Base-by-base conservation (phyloP, 1,284 basidiomycete species). In the Golubevia sp. region DNA sequence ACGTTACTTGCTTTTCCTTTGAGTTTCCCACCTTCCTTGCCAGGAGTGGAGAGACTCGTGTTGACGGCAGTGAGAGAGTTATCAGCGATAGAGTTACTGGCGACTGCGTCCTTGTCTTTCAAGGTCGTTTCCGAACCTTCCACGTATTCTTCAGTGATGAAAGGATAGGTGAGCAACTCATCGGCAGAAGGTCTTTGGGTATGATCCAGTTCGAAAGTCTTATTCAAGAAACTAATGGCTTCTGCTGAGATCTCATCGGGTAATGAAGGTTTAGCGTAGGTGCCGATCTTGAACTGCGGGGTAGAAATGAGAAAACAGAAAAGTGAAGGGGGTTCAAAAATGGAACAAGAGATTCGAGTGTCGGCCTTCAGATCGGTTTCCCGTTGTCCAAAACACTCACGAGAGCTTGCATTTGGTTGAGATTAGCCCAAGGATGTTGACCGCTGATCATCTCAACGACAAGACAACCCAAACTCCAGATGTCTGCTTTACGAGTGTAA, bases 391-490 rank as follows among this genome's bases (percentile, higher is more conserved):
- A n/a, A n/a, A n/a, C n/a, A 34, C 30, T 34, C 30, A 34, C 15
- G 2, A 59, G 44, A n/a, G 57, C 53, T 50, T 97, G 94, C 94
- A 98, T 98, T 85, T 99, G 96, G n/a, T 92, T 95, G 25, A 99
- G 87, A 68, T 94, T 92, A 0, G 96, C 92, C 92, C 94, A 99
- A 0, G 97, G 97, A 84, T 97, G 96, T 73, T 94, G 91, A 2
- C 96, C 96, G 0, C 94, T 97, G 63, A 99, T 87, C 97, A 99
- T 99, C 85, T 99, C 97, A 20, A 99, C 94, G 15, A 98, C 91
- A 56, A 99, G 86, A 84, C 97, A 99, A 1, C 97, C 97, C 0
- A 99, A 90, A 77, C 92, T 94, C 97, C 97, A 99, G 58, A 99
- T 97, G 84, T 99, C 97, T 4, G 95, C 95, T 79, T 97, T 97